These are phyloP conservation scores for Acacia melanoxylon DNA, from an alignment of 306 rosid genomes.

Conservation along the genomic window DNA sequence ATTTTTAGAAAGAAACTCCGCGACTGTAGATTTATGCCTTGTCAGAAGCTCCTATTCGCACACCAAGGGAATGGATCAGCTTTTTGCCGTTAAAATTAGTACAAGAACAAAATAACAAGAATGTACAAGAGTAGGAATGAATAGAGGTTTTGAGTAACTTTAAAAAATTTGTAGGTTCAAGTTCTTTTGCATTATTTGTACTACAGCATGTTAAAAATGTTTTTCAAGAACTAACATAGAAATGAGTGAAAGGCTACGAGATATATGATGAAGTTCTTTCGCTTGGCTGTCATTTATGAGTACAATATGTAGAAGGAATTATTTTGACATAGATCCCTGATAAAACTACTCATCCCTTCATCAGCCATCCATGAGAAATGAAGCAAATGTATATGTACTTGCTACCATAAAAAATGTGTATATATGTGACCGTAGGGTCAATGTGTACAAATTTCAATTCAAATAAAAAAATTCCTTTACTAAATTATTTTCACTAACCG, in stretches of 20 bases:
- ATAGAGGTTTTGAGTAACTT: background rate
- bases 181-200: background rate
- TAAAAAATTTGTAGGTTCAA: background rate
- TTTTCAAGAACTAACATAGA: background rate
- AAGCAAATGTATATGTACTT: background rate
- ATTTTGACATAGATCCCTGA: background rate
- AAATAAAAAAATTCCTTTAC: background rate
- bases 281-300: background rate
- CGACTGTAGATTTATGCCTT: constrained; percentile 87
- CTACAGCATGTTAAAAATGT: background rate
- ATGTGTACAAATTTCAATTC: background rate
- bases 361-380: background rate
- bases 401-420: background rate
- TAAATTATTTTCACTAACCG: background rate
- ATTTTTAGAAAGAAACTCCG: constrained; percentile 69
- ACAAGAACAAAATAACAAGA: constrained; percentile 1
- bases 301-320: background rate
- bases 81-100: background rate
- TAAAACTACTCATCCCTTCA: background rate
- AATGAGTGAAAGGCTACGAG: background rate
- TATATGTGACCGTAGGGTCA: no score
- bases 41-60: constrained; percentile 80
- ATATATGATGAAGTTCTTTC: background rate
- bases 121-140: background rate
- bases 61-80: constrained; percentile 13